Base-by-base conservation (phyloP, 441 rosid genomes). In the Gossypium schwendimanii region DNA sequence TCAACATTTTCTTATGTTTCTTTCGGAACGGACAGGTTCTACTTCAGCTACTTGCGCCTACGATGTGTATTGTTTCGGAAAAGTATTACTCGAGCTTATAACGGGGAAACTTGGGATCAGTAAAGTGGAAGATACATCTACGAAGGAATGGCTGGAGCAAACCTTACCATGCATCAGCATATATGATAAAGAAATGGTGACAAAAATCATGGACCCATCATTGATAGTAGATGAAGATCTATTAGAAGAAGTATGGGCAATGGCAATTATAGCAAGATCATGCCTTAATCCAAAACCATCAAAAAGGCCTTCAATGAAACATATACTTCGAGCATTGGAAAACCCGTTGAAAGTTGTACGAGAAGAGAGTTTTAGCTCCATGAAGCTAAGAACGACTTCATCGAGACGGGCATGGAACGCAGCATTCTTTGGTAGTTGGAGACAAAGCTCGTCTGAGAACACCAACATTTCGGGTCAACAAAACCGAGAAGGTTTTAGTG, bases 211-310 rank as follows among this genome's bases (percentile, higher is more conserved):
- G 45, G 94, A 89, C 65, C 88, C 89, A 2, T 86, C 87, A 4
- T 78, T 89, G 68, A 81, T 87, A 1, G 82, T 89, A 10, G 88
- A 89, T 6, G 94, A 89, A 69, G 94, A 89, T 80, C 83, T 89
- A 14, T 58, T 85, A 36, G 94, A 89, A 84, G 94, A 89, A 81
- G 94, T 89, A 3, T 89, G 91, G 94, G 94, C 94, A 12, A 83
- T 84, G 94, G 87, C 94, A 12, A 82, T 89, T 15, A 85, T 89
- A 11, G 94, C 94, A 3, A 82, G 80, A 66, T 89, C 91, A 3
- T 89, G 91, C 77, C 85, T 89, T 3, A 84, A 87, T 74, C 90
- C 91, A 0, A 89, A 84, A 79, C 88, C 90, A 54, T 53, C 83
- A 0, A 85, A 77, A 66, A 74, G 94, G 15, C 94, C 91, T 1